Evolutionary conservation across 2,329 filamentous ascomycete species (phyloP).

Genomic region (Penicillium sp.): DNA sequence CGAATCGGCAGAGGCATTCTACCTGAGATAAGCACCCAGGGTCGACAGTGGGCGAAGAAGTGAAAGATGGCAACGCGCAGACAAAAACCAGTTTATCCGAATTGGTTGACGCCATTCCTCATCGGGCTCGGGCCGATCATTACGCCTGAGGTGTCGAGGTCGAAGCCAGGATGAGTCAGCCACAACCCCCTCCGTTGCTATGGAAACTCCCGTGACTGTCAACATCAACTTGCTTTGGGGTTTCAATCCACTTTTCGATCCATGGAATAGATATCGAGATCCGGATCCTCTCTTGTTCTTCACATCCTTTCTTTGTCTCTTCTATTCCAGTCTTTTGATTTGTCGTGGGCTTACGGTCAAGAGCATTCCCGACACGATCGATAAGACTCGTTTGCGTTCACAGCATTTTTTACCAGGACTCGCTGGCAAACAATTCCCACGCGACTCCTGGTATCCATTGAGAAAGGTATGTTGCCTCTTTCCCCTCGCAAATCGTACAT

Average conservation of each 20-base stretch:
- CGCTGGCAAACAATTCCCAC: slow-evolving; percentile 15
- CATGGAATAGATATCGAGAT: slow-evolving; percentile 24
- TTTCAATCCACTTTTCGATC: slow-evolving; percentile 25
- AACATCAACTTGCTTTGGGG: slow-evolving; percentile 28
- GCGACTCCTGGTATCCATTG: slow-evolving; percentile 12
- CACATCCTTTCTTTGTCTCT: slow-evolving; percentile 23
- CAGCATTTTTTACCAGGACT: slow-evolving; percentile 12
- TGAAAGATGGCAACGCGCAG: background rate
- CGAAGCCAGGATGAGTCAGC: slow-evolving; percentile 13
- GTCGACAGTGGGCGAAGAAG: background rate
- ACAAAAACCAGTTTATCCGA: slow-evolving; percentile 12
- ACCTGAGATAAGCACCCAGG: slow-evolving; percentile 7
- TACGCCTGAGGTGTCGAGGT: slow-evolving; percentile 7
- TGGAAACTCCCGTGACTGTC: slow-evolving; percentile 33
- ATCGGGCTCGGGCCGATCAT: slow-evolving; percentile 14
- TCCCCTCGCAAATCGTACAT: background rate
- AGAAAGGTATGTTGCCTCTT: slow-evolving; percentile 17
- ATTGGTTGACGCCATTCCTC: slow-evolving; percentile 6
- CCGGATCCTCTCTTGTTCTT: slow-evolving; percentile 13
- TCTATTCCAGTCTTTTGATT: slow-evolving; percentile 16
- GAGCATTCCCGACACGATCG: slow-evolving; percentile 22
- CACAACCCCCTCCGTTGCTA: slow-evolving; percentile 23
- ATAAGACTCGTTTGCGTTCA: slow-evolving; percentile 16
- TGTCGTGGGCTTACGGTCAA: slow-evolving; percentile 18
- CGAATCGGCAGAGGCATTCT: slow-evolving; percentile 28